A percentile compares a stretch with the other conserved stretches of the same genome.
phyloP scores from a whole-genome alignment of 2,329 filamentous ascomycete species.

The Colletotrichum kahawae region DNA sequence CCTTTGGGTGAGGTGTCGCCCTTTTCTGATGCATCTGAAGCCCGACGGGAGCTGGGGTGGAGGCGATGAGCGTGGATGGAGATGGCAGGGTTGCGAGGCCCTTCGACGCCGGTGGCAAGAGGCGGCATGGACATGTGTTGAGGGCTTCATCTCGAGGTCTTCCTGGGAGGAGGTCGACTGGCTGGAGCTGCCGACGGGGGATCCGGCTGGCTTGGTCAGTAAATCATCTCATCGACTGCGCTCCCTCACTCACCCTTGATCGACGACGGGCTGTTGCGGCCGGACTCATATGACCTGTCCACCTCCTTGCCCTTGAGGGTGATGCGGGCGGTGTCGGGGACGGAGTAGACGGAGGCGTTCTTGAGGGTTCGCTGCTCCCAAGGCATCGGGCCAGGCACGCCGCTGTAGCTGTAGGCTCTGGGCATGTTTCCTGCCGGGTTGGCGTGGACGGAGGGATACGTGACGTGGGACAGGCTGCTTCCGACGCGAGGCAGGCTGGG shows the following conservation, averaged over 20 bases:
- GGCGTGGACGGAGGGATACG: slow-evolving; percentile 47
- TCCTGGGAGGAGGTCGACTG: slow-evolving; percentile 44
- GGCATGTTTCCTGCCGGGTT: slow-evolving; percentile 44
- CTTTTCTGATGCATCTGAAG: slow-evolving; percentile 33
- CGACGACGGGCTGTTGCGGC: slow-evolving; percentile 39
- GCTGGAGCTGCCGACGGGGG: slow-evolving; percentile 39
- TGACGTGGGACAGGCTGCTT: slow-evolving; percentile 52
- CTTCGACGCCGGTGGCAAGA: neutral
- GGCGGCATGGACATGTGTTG: slow-evolving; percentile 18
- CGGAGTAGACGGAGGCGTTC: slow-evolving; percentile 34
- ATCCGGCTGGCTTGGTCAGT: slow-evolving; percentile 15
- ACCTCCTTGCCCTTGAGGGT: slow-evolving; percentile 51
- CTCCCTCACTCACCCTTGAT: slow-evolving; percentile 36
- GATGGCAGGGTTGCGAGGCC: neutral
- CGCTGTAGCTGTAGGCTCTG: slow-evolving; percentile 48
- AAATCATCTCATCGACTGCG: neutral
- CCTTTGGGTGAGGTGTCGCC: slow-evolving; percentile 9
- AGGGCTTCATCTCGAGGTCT: slow-evolving; percentile 42
- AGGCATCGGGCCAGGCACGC: slow-evolving; percentile 33
- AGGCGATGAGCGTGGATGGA: slow-evolving; percentile 21
- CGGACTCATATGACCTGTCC: slow-evolving; percentile 36
- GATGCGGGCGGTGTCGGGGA: slow-evolving; percentile 27
- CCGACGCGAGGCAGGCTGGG: slow-evolving; percentile 44
- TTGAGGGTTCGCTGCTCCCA: slow-evolving; percentile 31
- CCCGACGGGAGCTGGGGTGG: slow-evolving; percentile 32